Evolutionary conservation across 306 rosid genomes (phyloP).

Genomic region (Quercus aquifolioides): DNA sequence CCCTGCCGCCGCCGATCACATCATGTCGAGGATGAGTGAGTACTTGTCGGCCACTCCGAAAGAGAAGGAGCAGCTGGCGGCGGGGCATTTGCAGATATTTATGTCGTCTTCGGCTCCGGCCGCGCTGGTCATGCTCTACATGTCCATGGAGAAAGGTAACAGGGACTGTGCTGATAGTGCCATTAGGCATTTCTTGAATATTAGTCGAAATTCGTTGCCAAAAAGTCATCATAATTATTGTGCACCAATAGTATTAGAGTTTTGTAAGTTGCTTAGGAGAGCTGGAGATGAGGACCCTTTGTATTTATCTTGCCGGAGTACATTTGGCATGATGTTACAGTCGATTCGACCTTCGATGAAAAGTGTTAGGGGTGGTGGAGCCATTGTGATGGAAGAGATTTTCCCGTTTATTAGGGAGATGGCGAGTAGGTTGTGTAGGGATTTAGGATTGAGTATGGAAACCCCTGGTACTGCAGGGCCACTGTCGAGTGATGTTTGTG

Average conservation of each 20-base stretch:
- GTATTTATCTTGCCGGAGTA: conserved; percentile 48
- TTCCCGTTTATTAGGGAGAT: conserved; percentile 52
- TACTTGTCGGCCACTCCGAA: conserved; percentile 28
- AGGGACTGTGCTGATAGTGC: conserved; percentile 35
- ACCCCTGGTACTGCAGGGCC: conserved; percentile 40
- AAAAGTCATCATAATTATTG: conserved; percentile 33
- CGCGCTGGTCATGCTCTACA: conserved; percentile 51
- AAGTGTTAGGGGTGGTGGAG: conserved; percentile 5
- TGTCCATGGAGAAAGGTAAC: conserved; percentile 35
- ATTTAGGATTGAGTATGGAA: conserved; percentile 47
- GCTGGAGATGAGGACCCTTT: conserved; percentile 43
- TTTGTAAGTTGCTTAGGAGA: conserved; percentile 59
- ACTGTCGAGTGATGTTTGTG: conserved; percentile 40
- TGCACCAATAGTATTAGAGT: conserved; percentile 45
- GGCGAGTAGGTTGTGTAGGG: conserved; percentile 32
- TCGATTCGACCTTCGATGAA: not conserved
- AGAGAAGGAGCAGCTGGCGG: conserved; percentile 24
- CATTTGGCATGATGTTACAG: conserved; percentile 44
- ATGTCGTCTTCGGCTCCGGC: conserved; percentile 45
- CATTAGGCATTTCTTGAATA: conserved; percentile 45
- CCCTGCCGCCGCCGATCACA: conserved; percentile 18
- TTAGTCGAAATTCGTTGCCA: conserved; percentile 16
- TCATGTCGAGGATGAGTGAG: conserved; percentile 32
- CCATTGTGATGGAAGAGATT: conserved; percentile 39
- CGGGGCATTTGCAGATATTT: conserved; percentile 54